Evolutionary conservation across 108 stramenopile genomes (phyloP).

Genomic region (Licmophora abbreviata): DNA sequence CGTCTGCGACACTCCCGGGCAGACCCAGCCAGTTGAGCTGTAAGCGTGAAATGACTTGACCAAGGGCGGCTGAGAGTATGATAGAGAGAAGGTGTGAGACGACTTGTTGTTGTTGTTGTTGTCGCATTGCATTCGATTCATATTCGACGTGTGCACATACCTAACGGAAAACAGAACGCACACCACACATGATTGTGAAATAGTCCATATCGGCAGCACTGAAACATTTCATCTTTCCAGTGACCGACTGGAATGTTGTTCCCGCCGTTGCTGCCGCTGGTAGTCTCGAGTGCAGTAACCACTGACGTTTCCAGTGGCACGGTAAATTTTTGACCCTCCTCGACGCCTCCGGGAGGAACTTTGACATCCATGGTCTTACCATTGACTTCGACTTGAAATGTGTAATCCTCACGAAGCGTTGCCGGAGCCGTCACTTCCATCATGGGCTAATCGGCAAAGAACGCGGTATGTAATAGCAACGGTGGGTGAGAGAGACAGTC

Average conservation of each 20-base stretch:
- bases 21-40: constrained; percentile 12
- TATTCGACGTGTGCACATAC: constrained; percentile 39
- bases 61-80: constrained; percentile 9
- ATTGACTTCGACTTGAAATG: constrained; percentile 42
- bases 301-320: constrained; percentile 13
- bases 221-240: constrained; percentile 23
- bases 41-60: constrained; percentile 24
- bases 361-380: constrained; percentile 30
- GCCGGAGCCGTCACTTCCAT: constrained; percentile 61
- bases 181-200: constrained; percentile 7
- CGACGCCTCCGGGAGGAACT: constrained; percentile 54
- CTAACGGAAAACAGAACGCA: constrained; percentile 15
- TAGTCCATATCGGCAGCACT: constrained; percentile 14
- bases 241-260: constrained; percentile 11
- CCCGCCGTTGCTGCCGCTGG: neutral
- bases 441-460: no score
- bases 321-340: constrained; percentile 49
- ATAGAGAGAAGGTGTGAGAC: constrained; percentile 1
- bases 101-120: no score
- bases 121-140: no score
- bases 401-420: constrained; percentile 43
- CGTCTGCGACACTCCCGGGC: neutral
- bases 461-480: no score
- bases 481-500: no score
- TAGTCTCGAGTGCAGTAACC: neutral